Evolutionary conservation across 2,329 filamentous ascomycete species (phyloP), one percentile per base, ranked within the genome.

Genomic region (Colletotrichum sp.): DNA sequence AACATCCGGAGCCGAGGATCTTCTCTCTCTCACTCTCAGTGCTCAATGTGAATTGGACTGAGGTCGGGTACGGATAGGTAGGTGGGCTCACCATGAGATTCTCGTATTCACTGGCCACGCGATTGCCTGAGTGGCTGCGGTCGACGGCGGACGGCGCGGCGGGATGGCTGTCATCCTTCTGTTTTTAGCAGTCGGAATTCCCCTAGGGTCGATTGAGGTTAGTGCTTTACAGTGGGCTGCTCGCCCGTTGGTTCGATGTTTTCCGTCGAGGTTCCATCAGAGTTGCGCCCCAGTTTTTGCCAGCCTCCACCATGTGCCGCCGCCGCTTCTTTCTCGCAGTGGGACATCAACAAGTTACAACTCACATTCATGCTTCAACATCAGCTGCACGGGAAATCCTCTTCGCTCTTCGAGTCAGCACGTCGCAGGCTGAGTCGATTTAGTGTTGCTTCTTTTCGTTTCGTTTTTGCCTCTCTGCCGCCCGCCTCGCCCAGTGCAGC

Each of bases 101-200:
- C 70, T 76, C 73, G 73, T 76, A 76, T 76, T 76, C 73, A 24
- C 66, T 70, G 44, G 39, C 60, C 66, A 71, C 28, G 64, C 64
- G 30, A 52, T 65, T 16, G 52, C 55, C 55, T 44, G 49, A 66
- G 57, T 66, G 69, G 70, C 52, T 72, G 24, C 49, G 34, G 60
- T 10, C 9, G 44, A 18, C n/a, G 30, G 32, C 62, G 28, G 70
- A 34, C 62, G 21, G 70, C 9, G 49, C 52, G 21, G 63, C 36
- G 32, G 49, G 32, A 57, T 49, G 59, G 59, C 62, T 69, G 64
- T 65, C 73, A 60, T 59, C 63, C 57, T 34, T 16, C 73, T 76
- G 70, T 69, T 76, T 73, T 76, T 73, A 73, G 73, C 64, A 73
- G 13, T 18, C 15, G 21, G 13, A 36, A 52, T 36, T 0, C 16